Evolutionary conservation across 495 filamentous ascomycete species (phyloP), one percentile per base, ranked within the genome.

Genomic region (Mytilinidion resinicola): DNA sequence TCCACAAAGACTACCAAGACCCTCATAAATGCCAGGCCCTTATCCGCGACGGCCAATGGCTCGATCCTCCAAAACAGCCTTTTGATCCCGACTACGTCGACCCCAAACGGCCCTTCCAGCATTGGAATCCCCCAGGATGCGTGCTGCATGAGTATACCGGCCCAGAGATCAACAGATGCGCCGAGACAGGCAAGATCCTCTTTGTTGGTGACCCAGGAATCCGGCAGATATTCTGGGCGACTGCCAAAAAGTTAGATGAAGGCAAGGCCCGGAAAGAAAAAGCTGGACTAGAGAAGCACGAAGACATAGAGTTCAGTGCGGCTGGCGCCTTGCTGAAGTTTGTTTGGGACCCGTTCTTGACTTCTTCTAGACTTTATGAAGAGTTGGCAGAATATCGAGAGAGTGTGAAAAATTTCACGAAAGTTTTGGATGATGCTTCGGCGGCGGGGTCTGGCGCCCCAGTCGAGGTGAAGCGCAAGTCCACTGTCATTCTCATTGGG

Each of bases 321-420:
- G 63, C 59, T 10, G 78, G 72, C 39, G 70, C 77, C 19, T 71
- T 39, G 20, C 35, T 85, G 17, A 73, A 81, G 36, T 85, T 83
- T 51, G 61, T 80, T 14, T 85, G 81, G 82, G 82, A 86, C 67
- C 82, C 83, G 3, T 85, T 72, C 69, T 69, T 86, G 34, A 85
- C 85, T 65, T 77, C 76, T 12, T 76, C 78, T 1, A 63, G 52
- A 20, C 65, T 81, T 14, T 57, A 72, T 12, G 59, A 58, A 17
- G 75, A 78, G 30, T 63, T 86, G 17, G 54, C 62, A 8, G 57
- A 60, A 6, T 74, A 72, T 33, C 51, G 57, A 41, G 21, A 38
- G 3, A 41, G 30, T 33, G 25, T 14, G n/a, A 41, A 59, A 9
- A 4, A 19, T 42, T 42, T 9, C 8, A 11, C 46, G 12, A 14